A percentile compares a stretch with the other conserved stretches of the same genome.
phyloP scores from a whole-genome alignment of 2,329 filamentous ascomycete species.

The Taxawa tesnikishii region DNA sequence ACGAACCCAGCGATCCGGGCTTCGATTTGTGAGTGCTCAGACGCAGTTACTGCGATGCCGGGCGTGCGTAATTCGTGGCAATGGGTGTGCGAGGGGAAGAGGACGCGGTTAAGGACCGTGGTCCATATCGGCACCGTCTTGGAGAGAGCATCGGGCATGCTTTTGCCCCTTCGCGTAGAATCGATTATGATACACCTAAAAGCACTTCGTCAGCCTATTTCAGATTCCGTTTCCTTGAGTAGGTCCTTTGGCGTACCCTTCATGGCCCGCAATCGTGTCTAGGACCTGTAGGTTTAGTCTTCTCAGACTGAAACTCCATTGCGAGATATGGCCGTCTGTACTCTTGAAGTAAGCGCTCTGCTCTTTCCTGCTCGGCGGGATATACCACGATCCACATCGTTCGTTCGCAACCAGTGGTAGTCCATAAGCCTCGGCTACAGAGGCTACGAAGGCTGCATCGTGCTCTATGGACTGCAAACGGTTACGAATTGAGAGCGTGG shows the following conservation, averaged over 20 bases:
- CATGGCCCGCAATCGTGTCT: slow-evolving; percentile 49
- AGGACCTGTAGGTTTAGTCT: slow-evolving; percentile 77
- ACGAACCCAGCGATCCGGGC: slow-evolving; percentile 46
- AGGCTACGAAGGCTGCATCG: slow-evolving; percentile 63
- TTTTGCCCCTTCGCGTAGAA: slow-evolving; percentile 82
- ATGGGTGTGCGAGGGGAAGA: slow-evolving; percentile 50
- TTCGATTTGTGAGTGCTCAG: slow-evolving; percentile 70
- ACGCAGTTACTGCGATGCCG: slow-evolving; percentile 56
- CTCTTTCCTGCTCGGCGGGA: slow-evolving; percentile 49
- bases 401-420: slow-evolving; percentile 83
- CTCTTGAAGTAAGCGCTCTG: slow-evolving; percentile 93
- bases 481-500: slow-evolving; percentile 68
- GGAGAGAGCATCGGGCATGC: slow-evolving; percentile 89
- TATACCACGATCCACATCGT: slow-evolving; percentile 93
- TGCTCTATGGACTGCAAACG: slow-evolving; percentile 65
- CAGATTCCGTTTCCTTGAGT: background rate
- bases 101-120: slow-evolving; percentile 64
- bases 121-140: slow-evolving; percentile 95
- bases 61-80: slow-evolving; percentile 55
- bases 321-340: slow-evolving; percentile 82
- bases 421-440: slow-evolving; percentile 42
- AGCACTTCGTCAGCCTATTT: background rate
- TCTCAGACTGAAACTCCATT: slow-evolving; percentile 82
- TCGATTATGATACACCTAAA: slow-evolving; percentile 71
- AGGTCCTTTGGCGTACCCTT: slow-evolving; percentile 43